These are phyloP conservation scores for Thozetella sp. DNA, from an alignment of 495 filamentous ascomycete species.

Conservation along the genomic window DNA sequence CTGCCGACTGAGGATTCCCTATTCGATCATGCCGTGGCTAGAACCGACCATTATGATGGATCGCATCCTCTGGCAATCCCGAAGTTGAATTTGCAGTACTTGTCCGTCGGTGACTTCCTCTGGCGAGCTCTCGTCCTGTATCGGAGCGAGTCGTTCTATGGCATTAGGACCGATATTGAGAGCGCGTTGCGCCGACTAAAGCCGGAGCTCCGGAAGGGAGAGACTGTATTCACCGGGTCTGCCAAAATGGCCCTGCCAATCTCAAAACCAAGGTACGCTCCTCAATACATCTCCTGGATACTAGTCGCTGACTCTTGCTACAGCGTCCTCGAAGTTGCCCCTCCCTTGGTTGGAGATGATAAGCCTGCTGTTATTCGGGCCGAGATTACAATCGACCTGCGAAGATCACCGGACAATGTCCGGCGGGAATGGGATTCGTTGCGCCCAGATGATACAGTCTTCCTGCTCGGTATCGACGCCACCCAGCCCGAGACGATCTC, in stretches of 20 bases:
- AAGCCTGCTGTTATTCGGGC: conserved; percentile 84
- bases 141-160: conserved; percentile 91
- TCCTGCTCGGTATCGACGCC: conserved; percentile 74
- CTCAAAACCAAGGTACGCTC: conserved; percentile 67
- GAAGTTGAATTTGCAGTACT: conserved; percentile 93
- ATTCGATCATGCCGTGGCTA: conserved; percentile 82
- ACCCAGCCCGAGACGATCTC: conserved; percentile 51
- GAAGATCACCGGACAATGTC: conserved; percentile 70
- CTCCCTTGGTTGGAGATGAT: conserved; percentile 80
- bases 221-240: conserved; percentile 78
- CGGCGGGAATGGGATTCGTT: conserved; percentile 90
- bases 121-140: conserved; percentile 91
- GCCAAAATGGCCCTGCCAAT: conserved; percentile 92
- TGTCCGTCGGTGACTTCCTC: conserved; percentile 93
- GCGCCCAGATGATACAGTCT: conserved; percentile 87
- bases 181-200: conserved; percentile 76
- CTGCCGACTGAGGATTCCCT: conserved; percentile 82
- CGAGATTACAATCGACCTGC: conserved; percentile 88
- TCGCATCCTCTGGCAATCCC: conserved; percentile 88
- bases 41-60: conserved; percentile 89
- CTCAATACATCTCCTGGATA: background rate
- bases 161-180: conserved; percentile 89
- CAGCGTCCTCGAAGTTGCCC: conserved; percentile 80
- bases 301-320: conserved; percentile 18
- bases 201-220: conserved; percentile 65